A percentile compares a stretch with the other conserved stretches of the same genome.
These are phyloP conservation scores for Heritiera fomes DNA, from an alignment of 345 rosid species.

Conservation along the genomic window DNA sequence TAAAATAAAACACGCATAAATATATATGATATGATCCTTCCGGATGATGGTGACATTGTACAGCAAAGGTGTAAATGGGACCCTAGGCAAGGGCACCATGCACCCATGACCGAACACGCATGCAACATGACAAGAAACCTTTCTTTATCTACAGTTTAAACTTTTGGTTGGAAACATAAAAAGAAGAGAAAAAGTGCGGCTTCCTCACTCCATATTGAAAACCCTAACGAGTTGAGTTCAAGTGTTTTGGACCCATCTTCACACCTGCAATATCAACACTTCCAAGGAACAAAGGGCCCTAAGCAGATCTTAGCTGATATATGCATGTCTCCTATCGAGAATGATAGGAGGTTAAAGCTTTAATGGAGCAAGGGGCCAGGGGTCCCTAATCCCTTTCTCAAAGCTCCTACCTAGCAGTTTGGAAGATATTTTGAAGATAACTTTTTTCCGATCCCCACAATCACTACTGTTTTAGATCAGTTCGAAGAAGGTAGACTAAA, in stretches of 20 bases:
- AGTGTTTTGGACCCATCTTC: not conserved
- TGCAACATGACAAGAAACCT: constrained; percentile 1
- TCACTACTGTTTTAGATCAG: not conserved
- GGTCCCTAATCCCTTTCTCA: not conserved
- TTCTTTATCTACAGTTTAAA: not conserved
- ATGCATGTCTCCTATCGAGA: constrained; percentile 11
- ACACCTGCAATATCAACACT: not conserved
- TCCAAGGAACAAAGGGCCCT: not conserved
- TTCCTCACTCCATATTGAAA: not conserved
- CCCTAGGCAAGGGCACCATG: constrained; percentile 2
- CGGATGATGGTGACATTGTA: not conserved
- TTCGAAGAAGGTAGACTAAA: too few species aligned
- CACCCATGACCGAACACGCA: not conserved
- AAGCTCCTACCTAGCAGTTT: not conserved
- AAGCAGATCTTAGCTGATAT: not conserved
- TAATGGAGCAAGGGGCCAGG: not conserved
- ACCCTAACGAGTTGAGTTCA: not conserved
- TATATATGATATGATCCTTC: not conserved
- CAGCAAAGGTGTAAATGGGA: not conserved
- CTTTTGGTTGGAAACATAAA: not conserved
- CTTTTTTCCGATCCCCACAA: not conserved
- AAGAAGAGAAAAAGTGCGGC: not conserved
- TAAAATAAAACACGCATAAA: not conserved
- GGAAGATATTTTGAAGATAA: not conserved
- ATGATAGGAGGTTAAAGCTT: not conserved